These are phyloP conservation scores for Mycothermus thermophilus DNA, from an alignment of 495 filamentous ascomycete genomes.

Conservation along the genomic window DNA sequence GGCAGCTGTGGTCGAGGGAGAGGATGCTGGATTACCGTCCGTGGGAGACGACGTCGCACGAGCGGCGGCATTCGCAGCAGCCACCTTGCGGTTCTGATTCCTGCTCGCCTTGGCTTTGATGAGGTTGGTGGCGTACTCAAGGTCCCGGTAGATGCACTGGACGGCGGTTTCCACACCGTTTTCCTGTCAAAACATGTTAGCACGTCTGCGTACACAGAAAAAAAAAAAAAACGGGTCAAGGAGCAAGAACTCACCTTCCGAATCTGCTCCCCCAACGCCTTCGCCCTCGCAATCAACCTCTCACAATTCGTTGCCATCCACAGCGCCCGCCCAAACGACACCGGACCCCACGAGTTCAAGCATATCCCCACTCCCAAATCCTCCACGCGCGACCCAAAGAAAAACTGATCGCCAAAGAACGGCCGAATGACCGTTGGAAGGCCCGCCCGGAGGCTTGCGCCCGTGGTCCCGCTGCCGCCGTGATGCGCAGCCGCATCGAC, in stretches of 20 bases:
- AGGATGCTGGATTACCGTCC: too few relatives aligned
- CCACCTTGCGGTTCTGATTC: slow-evolving; percentile 35
- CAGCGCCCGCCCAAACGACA: slow-evolving; percentile 67
- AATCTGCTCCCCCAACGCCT: slow-evolving; percentile 69
- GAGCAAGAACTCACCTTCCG: slow-evolving; percentile 55
- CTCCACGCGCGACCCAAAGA: slow-evolving; percentile 80
- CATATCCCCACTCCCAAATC: slow-evolving; percentile 85
- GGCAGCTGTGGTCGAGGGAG: neutral
- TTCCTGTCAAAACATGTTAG: slow-evolving; percentile 42
- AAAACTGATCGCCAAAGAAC: slow-evolving; percentile 97
- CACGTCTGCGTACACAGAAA: neutral
- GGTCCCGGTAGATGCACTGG: slow-evolving; percentile 84
- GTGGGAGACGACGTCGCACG: too few relatives aligned
- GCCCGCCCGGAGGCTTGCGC: slow-evolving; percentile 82
- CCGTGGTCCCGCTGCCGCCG: slow-evolving; percentile 89
- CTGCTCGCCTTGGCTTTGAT: slow-evolving; percentile 47
- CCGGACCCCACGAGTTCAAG: slow-evolving; percentile 76
- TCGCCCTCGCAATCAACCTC: slow-evolving; percentile 79
- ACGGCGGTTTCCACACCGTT: slow-evolving; percentile 80
- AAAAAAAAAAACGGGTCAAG: slow-evolving; percentile 1
- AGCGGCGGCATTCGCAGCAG: neutral
- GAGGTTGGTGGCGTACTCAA: slow-evolving; percentile 86
- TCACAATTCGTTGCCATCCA: slow-evolving; percentile 83
- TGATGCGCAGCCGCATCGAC: slow-evolving; percentile 93
- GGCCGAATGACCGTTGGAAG: slow-evolving; percentile 91